Conservation (phyloP, 2,329 filamentous ascomycete genomes). For the Diaporthe amygdali region DNA sequence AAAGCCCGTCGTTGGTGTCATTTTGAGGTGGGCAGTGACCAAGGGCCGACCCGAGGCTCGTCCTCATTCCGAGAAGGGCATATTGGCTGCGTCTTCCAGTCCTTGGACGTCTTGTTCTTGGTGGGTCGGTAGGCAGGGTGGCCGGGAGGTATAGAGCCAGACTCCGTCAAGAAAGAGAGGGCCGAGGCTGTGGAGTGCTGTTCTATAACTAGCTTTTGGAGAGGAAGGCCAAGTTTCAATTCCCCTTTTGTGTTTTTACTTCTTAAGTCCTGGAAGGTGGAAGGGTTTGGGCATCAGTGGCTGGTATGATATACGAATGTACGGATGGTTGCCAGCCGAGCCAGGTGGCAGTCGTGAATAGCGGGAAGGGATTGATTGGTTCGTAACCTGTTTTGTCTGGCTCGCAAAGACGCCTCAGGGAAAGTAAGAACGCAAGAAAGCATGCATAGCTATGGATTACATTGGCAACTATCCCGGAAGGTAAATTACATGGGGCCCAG, state of each 20-base stretch:
- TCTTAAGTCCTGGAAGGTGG: constrained; percentile 5
- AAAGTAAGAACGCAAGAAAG: constrained; percentile 23
- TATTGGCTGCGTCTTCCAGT: not conserved
- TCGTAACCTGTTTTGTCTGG: not conserved
- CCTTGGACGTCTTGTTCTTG: not conserved
- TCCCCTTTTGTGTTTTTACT: constrained; percentile 16
- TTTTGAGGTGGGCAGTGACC: not conserved
- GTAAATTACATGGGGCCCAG: not conserved
- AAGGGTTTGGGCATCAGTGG: constrained; percentile 10
- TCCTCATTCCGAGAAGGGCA: not conserved
- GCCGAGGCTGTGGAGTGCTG: not conserved
- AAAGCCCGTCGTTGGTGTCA: not conserved
- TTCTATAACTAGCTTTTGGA: constrained; percentile 16
- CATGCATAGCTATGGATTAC: constrained; percentile 23
- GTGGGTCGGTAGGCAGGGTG: not conserved
- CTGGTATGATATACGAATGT: constrained; percentile 25
- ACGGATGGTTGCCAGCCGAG: not conserved
- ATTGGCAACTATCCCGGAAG: not conserved
- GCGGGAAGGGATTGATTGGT: not conserved
- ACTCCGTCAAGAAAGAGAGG: not conserved
- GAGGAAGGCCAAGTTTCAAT: constrained; percentile 7
- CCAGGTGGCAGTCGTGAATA: not conserved
- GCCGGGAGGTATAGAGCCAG: not conserved
- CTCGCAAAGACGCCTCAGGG: constrained; percentile 7
- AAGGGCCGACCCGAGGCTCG: not conserved